These are phyloP conservation scores for Spizellomyces sp. DNA, from an alignment of 192 early-diverging fungal genomes.

Conservation along the genomic window DNA sequence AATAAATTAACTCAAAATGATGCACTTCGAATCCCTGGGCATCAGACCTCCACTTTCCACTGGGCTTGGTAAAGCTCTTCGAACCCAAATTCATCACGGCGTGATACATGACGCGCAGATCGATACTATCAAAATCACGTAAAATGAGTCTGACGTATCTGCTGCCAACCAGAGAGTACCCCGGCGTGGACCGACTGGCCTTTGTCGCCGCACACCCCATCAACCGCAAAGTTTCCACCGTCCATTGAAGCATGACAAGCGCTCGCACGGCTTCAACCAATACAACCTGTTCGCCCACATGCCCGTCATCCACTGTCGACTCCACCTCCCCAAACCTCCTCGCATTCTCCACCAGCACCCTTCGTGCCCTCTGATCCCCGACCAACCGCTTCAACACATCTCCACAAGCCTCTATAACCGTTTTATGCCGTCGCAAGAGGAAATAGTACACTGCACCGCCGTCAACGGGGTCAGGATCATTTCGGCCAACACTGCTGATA, in stretches of 20 bases:
- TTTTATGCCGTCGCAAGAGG: background rate
- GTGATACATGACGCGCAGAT: conserved; percentile 7
- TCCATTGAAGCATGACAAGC: conserved; percentile 11
- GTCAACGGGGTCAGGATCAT: background rate
- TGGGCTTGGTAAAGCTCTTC: conserved; percentile 13
- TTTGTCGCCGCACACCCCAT: conserved; percentile 22
- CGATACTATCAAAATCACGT: background rate
- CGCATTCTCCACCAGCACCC: background rate
- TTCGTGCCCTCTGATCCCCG: background rate
- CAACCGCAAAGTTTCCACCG: conserved; percentile 19
- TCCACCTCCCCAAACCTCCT: background rate
- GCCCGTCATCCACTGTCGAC: background rate
- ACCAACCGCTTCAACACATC: conserved; percentile 5
- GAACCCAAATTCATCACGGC: conserved; percentile 13
- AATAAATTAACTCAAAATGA: conserved; percentile 14
- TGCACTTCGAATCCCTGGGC: conserved; percentile 26
- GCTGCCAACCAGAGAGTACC: conserved; percentile 6
- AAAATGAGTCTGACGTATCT: conserved; percentile 16
- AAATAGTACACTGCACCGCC: background rate
- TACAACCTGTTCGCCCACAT: background rate
- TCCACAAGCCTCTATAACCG: background rate
- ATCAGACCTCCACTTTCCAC: conserved; percentile 17
- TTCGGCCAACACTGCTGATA: background rate
- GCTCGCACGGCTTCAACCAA: conserved; percentile 12
- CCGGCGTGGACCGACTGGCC: conserved; percentile 13